Evolutionary conservation across 768 basidiomycete species (phyloP), one percentile per base, ranked within the genome.

Genomic region (Lentinula guzmanii): DNA sequence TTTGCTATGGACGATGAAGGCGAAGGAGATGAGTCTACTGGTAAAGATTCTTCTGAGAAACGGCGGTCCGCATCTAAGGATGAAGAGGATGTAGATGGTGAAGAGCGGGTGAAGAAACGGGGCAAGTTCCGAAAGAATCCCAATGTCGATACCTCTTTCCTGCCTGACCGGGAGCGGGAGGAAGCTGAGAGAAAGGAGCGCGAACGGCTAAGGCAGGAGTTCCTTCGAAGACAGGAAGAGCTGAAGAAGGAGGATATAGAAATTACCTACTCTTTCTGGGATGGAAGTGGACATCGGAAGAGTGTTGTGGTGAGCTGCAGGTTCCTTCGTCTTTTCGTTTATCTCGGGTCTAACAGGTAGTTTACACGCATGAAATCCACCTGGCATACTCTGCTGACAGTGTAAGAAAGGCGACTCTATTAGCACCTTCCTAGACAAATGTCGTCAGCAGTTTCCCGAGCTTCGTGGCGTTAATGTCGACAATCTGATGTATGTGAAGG

Each of bases 401-500:
- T 98, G 95, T 74, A 96, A 93, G 82, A 99, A 99, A 72, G 95
- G 96, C 33, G 95, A 99, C 69, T 85, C 88, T 53, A 86, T 99
- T 62, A 84, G 86, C 2, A 76, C 75, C 8, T 98, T 99, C 75
- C 77, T 99, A 65, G 93, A 95, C 69, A 98, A 94, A 73, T 97
- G 95, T 68, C 82, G 95, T 33, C 83, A 85, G 56, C 95, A 98
- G 67, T 93, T 97, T 70, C 90, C 95, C 2, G 95, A 98, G 74
- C 81, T 99, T 42, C 77, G 95, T 58, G 89, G 89, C 8, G 86
- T 95, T 52, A 91, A 86, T 59, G 94, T 91, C 18, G 97, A 99
- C 74, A 99, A 98, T 71, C 75, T 99, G 41, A 98, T 98, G 95
- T 99, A 98, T 75, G 85, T 99, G 74, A 98, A 98, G 84, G 92